Evolutionary conservation across 2,329 filamentous ascomycete species (phyloP), one percentile per base, ranked within the genome.

Genomic region (Malbranchea cinnamomea): DNA sequence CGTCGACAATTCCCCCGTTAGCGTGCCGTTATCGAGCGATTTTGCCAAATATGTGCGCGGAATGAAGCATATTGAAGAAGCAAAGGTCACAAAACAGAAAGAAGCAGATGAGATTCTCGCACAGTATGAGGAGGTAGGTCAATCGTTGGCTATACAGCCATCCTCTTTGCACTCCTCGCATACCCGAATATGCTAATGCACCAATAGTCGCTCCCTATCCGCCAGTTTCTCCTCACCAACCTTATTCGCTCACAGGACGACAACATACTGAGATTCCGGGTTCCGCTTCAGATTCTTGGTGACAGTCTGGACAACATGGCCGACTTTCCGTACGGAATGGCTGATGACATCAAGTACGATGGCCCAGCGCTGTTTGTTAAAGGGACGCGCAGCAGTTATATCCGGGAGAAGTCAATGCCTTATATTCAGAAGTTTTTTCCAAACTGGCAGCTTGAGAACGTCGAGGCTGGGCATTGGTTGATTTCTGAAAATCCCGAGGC

Each of bases 221-320:
- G 89, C 2, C 85, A 94, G 48, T 98, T 95, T 53, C 68, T 98
- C 10, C 69, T 98, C 1, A 82, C 80, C 7, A 98, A 95, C 49
- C 62, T 95, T 22, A 56, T 78, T 41, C 70, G 74, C 4, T 45
- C 54, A 3, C 47, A 53, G 11, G 56, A 65, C 3, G 57, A 64
- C 29, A 62, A 67, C 30, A 61, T 61, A 2, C 68, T 78, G 43
- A 74, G 70, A 43, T 94, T 89, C 57, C 71, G 81, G 16, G 73
- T 95, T 3, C 87, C 89, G 0, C 59, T 98, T 7, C 63, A 68
- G 26, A 74, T 71, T 3, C 60, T 98, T 0, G 74, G 66, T 3
- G 62, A 65, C 27, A 65, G 74, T 0, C 60, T 98, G 23, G 68
- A 74, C 41, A 64, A 80, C 39, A 71, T 95, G 60, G 83, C 80